Evolutionary conservation across 768 basidiomycete genomes (phyloP).

Genomic region (Rhizopogon roseolus): DNA sequence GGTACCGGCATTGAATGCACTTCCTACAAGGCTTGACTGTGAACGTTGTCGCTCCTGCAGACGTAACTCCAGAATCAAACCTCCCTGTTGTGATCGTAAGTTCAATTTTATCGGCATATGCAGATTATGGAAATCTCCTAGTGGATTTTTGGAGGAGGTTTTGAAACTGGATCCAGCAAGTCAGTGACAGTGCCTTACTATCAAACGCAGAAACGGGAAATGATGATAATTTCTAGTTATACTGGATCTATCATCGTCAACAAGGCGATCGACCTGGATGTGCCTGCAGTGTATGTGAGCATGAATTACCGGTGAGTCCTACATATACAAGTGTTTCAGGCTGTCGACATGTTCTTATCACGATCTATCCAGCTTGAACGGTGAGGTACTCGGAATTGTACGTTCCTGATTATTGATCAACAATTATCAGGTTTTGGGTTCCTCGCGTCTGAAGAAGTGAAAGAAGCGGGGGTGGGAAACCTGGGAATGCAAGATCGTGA

Average conservation of each 20-base stretch:
- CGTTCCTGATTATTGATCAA: neutral
- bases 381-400: slow-evolving; percentile 1
- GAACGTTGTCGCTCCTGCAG: slow-evolving; percentile 45
- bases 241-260: slow-evolving; percentile 23
- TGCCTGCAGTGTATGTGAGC: slow-evolving; percentile 35
- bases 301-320: slow-evolving; percentile 26
- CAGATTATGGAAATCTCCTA: slow-evolving; percentile 2
- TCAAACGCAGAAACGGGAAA: neutral
- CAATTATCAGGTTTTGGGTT: slow-evolving; percentile 42
- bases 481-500: slow-evolving; percentile 64
- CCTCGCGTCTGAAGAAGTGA: slow-evolving; percentile 46
- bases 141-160: slow-evolving; percentile 34
- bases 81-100: slow-evolving; percentile 53
- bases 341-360: neutral
- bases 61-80: slow-evolving; percentile 34
- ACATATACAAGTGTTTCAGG: too few species aligned
- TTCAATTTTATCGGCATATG: neutral
- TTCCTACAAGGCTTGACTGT: slow-evolving; percentile 38
- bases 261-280: slow-evolving; percentile 21
- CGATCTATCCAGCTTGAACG: slow-evolving; percentile 5
- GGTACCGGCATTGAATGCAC: neutral
- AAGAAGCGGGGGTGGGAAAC: slow-evolving; percentile 50
- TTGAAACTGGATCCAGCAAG: slow-evolving; percentile 20
- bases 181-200: neutral
- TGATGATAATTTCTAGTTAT: neutral